phyloP scores from a whole-genome alignment of 768 basidiomycete genomes.

The Scleroderma citrinum region DNA sequence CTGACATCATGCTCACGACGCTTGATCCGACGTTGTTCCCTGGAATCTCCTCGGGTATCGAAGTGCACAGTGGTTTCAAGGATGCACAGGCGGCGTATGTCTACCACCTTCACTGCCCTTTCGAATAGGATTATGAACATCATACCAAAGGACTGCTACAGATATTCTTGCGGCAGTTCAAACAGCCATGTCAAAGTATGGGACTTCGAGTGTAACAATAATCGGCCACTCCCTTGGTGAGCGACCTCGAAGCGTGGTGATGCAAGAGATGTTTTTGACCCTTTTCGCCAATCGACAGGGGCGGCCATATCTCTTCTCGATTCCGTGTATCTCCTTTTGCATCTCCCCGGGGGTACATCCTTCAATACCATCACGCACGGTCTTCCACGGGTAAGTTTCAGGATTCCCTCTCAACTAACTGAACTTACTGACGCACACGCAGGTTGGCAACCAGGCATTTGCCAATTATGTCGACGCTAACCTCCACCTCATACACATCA shows the following conservation, averaged over 20 bases:
- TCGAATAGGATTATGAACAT: background rate
- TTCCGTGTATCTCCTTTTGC: slow-evolving; percentile 33
- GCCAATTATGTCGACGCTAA: slow-evolving; percentile 37
- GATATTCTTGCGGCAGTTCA: slow-evolving; percentile 36
- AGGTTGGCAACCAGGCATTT: slow-evolving; percentile 39
- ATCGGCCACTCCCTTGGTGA: slow-evolving; percentile 41
- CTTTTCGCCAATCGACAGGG: background rate
- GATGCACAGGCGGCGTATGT: slow-evolving; percentile 37
- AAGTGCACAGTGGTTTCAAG: slow-evolving; percentile 41
- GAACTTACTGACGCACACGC: background rate
- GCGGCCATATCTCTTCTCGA: slow-evolving; percentile 44
- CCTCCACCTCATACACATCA: slow-evolving; percentile 37
- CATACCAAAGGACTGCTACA: slow-evolving; percentile 32
- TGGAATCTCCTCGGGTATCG: slow-evolving; percentile 33
- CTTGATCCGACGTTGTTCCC: slow-evolving; percentile 39
- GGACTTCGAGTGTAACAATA: slow-evolving; percentile 32
- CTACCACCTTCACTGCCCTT: background rate
- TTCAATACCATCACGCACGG: slow-evolving; percentile 36
- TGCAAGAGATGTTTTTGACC: background rate
- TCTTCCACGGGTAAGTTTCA: slow-evolving; percentile 30
- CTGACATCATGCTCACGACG: slow-evolving; percentile 25
- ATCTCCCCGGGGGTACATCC: slow-evolving; percentile 28
- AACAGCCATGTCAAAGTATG: slow-evolving; percentile 29
- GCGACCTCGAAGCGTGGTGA: background rate
- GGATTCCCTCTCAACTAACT: slow-evolving; percentile 1